A percentile compares a stretch with the other conserved stretches of the same genome.
Conservation (phyloP, 2,329 filamentous ascomycete species). For the Thielaviopsis euricoi region DNA sequence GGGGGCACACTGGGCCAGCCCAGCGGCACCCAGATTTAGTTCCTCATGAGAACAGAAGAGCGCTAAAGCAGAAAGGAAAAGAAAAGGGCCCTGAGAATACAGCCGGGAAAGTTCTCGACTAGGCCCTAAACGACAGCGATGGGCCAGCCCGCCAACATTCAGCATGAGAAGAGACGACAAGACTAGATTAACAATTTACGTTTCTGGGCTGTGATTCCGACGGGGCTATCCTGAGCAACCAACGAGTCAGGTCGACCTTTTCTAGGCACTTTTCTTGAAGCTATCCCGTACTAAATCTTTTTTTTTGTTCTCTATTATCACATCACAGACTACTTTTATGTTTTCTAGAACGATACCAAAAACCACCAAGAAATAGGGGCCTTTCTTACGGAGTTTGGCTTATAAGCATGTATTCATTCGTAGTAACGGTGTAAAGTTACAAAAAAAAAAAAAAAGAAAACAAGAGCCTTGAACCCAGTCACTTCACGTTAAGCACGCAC, state of each 20-base stretch:
- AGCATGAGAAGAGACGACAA: neutral
- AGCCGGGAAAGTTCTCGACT: neutral
- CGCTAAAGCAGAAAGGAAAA: neutral
- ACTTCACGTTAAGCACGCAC: too few relatives aligned
- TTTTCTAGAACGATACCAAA: too few relatives aligned
- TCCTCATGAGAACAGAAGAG: too few relatives aligned
- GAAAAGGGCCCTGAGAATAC: neutral
- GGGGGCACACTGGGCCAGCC: neutral
- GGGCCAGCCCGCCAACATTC: neutral
- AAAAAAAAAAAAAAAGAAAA: too few relatives aligned
- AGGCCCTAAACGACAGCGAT: neutral
- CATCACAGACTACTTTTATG: too few relatives aligned
- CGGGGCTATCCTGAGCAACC: neutral
- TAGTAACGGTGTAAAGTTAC: too few relatives aligned
- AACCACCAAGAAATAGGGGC: too few relatives aligned
- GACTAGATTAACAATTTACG: neutral
- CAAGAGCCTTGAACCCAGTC: too few relatives aligned
- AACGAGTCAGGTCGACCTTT: neutral
- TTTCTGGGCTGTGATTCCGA: neutral
- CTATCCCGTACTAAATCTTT: too few relatives aligned
- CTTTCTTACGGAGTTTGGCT: too few relatives aligned
- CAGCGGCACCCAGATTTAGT: neutral
- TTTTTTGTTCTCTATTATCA: neutral
- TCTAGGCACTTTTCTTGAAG: neutral
- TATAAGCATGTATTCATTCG: too few relatives aligned